Evolutionary conservation across 768 basidiomycete species (phyloP).

Genomic region (Boletales sp.): DNA sequence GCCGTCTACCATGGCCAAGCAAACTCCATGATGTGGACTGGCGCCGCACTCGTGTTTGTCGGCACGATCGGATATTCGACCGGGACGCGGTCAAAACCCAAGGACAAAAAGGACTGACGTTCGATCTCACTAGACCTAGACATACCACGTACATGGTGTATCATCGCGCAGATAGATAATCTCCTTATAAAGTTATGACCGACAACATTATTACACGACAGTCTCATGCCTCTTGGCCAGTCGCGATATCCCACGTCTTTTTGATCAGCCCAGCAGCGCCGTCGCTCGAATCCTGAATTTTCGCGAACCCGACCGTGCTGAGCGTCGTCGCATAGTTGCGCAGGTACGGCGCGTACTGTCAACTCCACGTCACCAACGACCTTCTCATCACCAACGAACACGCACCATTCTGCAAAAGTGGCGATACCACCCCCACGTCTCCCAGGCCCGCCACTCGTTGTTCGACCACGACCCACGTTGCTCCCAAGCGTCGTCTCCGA

Average conservation of each 20-base stretch:
- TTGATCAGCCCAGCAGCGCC: conserved; percentile 56
- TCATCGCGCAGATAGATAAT: conserved; percentile 2
- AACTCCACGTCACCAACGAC: background rate
- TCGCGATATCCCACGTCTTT: conserved; percentile 69
- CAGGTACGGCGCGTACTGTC: conserved; percentile 76
- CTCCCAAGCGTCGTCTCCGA: conserved; percentile 67
- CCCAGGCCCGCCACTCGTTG: conserved; percentile 80
- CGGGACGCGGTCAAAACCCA: conserved; percentile 8
- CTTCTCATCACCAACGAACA: conserved; percentile 7
- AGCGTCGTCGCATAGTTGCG: conserved; percentile 72
- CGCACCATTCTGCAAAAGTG: conserved; percentile 82
- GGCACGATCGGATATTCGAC: conserved; percentile 70
- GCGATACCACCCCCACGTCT: conserved; percentile 88
- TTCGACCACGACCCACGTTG: conserved; percentile 65
- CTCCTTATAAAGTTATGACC: conserved; percentile 11
- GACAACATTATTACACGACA: background rate
- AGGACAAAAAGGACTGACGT: conserved; percentile 25
- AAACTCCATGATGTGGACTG: conserved; percentile 57
- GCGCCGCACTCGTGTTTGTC: conserved; percentile 62
- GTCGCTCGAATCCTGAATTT: conserved; percentile 55
- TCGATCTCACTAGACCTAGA: background rate
- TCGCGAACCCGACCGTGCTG: conserved; percentile 62
- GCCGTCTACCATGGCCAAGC: conserved; percentile 40
- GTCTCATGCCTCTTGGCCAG: conserved; percentile 49
- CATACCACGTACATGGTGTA: too few species aligned